Evolutionary conservation across 1,284 basidiomycete genomes (phyloP).

Genomic region (Sporisorium exsertum): DNA sequence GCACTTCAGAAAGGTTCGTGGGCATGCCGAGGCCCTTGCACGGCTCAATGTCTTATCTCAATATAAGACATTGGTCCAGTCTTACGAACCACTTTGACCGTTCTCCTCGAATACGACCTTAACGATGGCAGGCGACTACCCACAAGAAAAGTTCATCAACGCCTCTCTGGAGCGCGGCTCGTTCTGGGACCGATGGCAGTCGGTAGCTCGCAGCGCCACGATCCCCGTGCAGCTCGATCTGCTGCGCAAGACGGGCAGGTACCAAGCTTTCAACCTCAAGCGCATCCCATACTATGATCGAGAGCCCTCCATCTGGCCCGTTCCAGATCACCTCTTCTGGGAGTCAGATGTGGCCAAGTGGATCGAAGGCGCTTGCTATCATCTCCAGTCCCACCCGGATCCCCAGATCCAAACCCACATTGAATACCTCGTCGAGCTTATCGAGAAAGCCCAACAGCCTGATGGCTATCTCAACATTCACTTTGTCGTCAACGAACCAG

Average conservation of each 20-base stretch:
- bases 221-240: slow-evolving; percentile 34
- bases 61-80: background rate
- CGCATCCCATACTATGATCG: slow-evolving; percentile 24
- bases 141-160: slow-evolving; percentile 22
- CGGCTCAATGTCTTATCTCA: background rate
- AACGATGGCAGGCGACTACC: slow-evolving; percentile 25
- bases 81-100: background rate
- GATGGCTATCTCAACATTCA: slow-evolving; percentile 43
- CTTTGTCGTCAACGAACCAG: slow-evolving; percentile 34
- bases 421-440: slow-evolving; percentile 24
- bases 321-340: slow-evolving; percentile 37
- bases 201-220: slow-evolving; percentile 16
- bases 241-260: slow-evolving; percentile 29
- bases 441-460: slow-evolving; percentile 31
- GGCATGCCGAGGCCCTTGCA: background rate
- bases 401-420: slow-evolving; percentile 13
- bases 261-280: slow-evolving; percentile 34
- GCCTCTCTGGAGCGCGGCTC: slow-evolving; percentile 15
- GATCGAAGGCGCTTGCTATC: slow-evolving; percentile 34
- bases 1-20: background rate
- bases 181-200: slow-evolving; percentile 32
- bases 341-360: slow-evolving; percentile 37
- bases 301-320: slow-evolving; percentile 23
- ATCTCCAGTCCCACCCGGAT: slow-evolving; percentile 15
- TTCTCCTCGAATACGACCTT: background rate